phyloP scores from a whole-genome alignment of 345 rosid genomes.

The Aurinia saxatilis region DNA sequence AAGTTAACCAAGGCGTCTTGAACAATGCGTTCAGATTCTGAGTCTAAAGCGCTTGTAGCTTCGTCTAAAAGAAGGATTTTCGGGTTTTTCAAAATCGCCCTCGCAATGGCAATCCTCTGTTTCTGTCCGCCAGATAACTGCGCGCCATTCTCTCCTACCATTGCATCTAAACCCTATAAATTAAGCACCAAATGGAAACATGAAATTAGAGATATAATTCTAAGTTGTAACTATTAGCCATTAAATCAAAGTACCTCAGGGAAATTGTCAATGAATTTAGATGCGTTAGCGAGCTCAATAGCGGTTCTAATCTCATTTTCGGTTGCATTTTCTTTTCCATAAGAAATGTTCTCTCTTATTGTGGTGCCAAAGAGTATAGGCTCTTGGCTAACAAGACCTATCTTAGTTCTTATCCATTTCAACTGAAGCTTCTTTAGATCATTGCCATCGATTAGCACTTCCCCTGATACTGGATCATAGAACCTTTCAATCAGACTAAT shows the following conservation, averaged over 20 bases:
- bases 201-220: neutral
- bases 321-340: slow-evolving; percentile 4
- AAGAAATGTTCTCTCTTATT: slow-evolving; percentile 34
- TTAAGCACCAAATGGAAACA: neutral
- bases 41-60: slow-evolving; percentile 27
- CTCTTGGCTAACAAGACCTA: slow-evolving; percentile 38
- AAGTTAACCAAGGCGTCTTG: slow-evolving; percentile 43
- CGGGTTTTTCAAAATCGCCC: neutral
- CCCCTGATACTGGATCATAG: slow-evolving; percentile 37
- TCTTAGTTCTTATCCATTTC: slow-evolving; percentile 13
- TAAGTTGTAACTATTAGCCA: too few species aligned
- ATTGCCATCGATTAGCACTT: slow-evolving; percentile 32
- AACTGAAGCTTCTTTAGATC: slow-evolving; percentile 32
- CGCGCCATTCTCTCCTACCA: slow-evolving; percentile 46
- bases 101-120: neutral
- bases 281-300: neutral
- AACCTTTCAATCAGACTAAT: slow-evolving; percentile 39
- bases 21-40: slow-evolving; percentile 44
- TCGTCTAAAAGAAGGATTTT: slow-evolving; percentile 6
- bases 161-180: slow-evolving; percentile 34
- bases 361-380: slow-evolving; percentile 31
- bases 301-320: slow-evolving; percentile 11
- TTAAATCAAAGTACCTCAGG: slow-evolving; percentile 6
- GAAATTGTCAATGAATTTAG: neutral
- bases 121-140: slow-evolving; percentile 42